A percentile compares a stretch with the other conserved stretches of the same genome.
These are phyloP conservation scores for Amanita brunnescens DNA, from an alignment of 768 basidiomycete genomes.

Conservation along the genomic window DNA sequence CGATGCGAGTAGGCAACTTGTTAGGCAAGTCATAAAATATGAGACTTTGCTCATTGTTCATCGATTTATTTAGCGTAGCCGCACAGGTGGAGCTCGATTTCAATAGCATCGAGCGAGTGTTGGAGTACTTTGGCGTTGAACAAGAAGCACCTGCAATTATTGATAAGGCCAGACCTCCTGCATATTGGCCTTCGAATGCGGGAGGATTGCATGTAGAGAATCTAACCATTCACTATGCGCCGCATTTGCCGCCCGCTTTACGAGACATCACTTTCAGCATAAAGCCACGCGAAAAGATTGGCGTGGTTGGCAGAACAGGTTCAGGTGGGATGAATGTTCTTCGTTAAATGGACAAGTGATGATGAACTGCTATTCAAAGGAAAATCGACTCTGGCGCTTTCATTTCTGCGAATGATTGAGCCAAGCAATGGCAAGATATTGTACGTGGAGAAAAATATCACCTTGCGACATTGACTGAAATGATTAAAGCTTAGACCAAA, in stretches of 20 bases:
- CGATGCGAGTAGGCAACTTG: conserved; percentile 56
- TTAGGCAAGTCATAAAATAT: conserved; percentile 29
- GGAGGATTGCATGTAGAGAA: conserved; percentile 52
- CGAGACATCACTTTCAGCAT: conserved; percentile 51
- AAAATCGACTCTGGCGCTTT: conserved; percentile 51
- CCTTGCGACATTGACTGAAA: neutral
- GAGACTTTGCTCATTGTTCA: neutral
- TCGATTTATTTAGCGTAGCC: conserved; percentile 35
- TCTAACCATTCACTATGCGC: conserved; percentile 54
- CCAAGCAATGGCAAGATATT: conserved; percentile 46
- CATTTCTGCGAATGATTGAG: conserved; percentile 56
- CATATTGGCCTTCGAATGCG: conserved; percentile 59
- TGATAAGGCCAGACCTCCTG: conserved; percentile 50
- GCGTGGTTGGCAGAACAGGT: conserved; percentile 63
- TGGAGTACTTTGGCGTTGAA: conserved; percentile 58
- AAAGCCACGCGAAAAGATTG: conserved; percentile 56
- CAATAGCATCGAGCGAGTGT: conserved; percentile 66
- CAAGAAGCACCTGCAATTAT: conserved; percentile 62
- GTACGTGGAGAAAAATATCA: conserved; percentile 25
- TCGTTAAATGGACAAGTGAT: neutral
- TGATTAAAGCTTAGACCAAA: conserved; percentile 47
- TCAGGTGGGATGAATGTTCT: conserved; percentile 33
- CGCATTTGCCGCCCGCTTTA: conserved; percentile 52
- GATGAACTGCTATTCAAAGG: conserved; percentile 19
- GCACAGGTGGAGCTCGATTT: conserved; percentile 69